These are phyloP conservation scores for Mucor velutinosus DNA, from an alignment of 371 early-diverging fungal genomes.

Conservation along the genomic window DNA sequence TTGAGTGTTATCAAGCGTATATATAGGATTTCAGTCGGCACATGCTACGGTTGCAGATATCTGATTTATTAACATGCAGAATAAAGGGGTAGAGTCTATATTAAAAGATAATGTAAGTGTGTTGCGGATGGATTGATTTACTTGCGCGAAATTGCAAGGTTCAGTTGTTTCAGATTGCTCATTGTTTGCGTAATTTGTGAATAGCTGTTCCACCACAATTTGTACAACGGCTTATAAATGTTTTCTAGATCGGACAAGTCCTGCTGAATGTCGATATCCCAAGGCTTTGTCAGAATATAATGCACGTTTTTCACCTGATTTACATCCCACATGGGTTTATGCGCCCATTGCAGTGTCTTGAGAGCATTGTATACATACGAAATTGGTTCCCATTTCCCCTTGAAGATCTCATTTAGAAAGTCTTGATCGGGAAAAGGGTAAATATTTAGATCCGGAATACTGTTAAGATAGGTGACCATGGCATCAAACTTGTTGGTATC, in stretches of 20 bases:
- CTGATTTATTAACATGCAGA: background rate
- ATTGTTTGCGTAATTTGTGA: conserved; percentile 1
- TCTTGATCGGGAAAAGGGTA: conserved; percentile 62
- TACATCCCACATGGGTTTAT: conserved; percentile 47
- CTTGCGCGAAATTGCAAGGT: background rate
- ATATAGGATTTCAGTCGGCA: background rate
- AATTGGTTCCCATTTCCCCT: conserved; percentile 34
- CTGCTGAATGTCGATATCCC: conserved; percentile 24
- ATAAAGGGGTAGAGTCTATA: background rate
- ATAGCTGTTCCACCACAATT: conserved; percentile 34
- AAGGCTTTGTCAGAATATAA: conserved; percentile 40
- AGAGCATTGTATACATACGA: conserved; percentile 58
- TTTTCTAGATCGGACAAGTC: conserved; percentile 18
- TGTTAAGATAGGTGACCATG: conserved; percentile 27
- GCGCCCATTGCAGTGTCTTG: conserved; percentile 50
- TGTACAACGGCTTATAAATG: conserved; percentile 28
- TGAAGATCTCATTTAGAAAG: conserved; percentile 54
- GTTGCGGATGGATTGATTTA: background rate
- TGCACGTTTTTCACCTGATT: conserved; percentile 36
- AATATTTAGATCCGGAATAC: conserved; percentile 27
- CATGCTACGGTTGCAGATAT: background rate
- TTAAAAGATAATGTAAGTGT: background rate
- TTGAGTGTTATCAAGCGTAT: background rate
- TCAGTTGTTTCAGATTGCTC: background rate
- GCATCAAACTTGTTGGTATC: conserved; percentile 21